Percentiles rank a stretch among this genome's conserved stretches.
Conservation (phyloP, 2,329 filamentous ascomycete species). For the Grosmannia serpens region DNA sequence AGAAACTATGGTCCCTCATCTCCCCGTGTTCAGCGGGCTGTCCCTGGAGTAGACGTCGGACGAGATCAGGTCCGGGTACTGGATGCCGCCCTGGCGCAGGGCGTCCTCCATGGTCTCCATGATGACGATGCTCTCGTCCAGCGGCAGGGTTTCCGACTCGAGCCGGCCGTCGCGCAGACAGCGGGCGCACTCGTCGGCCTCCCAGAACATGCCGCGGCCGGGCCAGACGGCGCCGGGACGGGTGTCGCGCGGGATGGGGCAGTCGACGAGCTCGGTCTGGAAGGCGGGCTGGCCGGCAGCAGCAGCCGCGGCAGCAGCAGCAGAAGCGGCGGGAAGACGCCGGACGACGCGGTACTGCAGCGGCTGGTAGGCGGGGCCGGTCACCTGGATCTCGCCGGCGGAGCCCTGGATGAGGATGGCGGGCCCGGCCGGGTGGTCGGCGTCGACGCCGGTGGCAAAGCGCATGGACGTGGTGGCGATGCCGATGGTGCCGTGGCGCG, state of each 20-base stretch:
- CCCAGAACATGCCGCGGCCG: constrained; percentile 71
- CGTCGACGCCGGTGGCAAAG: constrained; percentile 49
- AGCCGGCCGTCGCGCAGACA: constrained; percentile 60
- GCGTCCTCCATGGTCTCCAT: constrained; percentile 62
- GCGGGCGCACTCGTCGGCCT: constrained; percentile 30
- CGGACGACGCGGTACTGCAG: constrained; percentile 51
- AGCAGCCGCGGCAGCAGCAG: too few species aligned
- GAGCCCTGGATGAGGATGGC: constrained; percentile 71
- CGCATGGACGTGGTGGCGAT: constrained; percentile 58
- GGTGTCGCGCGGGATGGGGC: constrained; percentile 39
- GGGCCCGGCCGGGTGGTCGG: constrained; percentile 46
- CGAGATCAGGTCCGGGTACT: constrained; percentile 44
- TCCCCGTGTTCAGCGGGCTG: constrained; percentile 50
- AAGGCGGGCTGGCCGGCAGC: background rate
- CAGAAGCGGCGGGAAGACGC: constrained; percentile 20
- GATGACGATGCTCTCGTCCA: constrained; percentile 68
- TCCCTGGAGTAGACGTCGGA: constrained; percentile 46
- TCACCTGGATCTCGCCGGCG: constrained; percentile 72
- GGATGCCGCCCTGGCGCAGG: constrained; percentile 39
- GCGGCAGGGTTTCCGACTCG: constrained; percentile 60
- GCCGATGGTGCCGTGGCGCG: constrained; percentile 55
- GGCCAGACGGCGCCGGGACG: constrained; percentile 23
- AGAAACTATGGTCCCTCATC: too few species aligned
- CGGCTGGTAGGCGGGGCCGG: constrained; percentile 59
- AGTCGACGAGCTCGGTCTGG: constrained; percentile 28